These are phyloP conservation scores for Teunomyces barrocoloradensis DNA, from an alignment of 805 yeast species.

Conservation along the genomic window DNA sequence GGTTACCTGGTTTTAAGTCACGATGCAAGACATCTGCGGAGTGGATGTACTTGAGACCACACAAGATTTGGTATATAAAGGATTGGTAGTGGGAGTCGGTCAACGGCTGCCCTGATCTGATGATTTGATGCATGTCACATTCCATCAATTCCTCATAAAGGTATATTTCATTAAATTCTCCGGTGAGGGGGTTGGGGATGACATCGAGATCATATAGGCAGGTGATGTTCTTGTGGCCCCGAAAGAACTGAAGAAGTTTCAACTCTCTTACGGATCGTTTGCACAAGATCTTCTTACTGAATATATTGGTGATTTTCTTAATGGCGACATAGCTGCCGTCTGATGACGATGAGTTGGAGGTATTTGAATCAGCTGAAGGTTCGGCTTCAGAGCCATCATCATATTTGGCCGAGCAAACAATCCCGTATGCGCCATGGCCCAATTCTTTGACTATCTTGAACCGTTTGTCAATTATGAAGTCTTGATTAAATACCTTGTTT, in stretches of 20 bases:
- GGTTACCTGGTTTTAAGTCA: slow-evolving; percentile 91
- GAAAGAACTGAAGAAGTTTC: slow-evolving; percentile 84
- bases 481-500: slow-evolving; percentile 63
- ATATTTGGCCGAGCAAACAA: slow-evolving; percentile 91
- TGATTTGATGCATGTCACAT: slow-evolving; percentile 97
- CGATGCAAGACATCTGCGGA: slow-evolving; percentile 91
- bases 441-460: slow-evolving; percentile 88
- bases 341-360: slow-evolving; percentile 13
- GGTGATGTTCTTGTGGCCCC: slow-evolving; percentile 96
- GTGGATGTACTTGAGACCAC: slow-evolving; percentile 88
- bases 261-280: slow-evolving; percentile 90
- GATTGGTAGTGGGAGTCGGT: slow-evolving; percentile 95
- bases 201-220: slow-evolving; percentile 94
- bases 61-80: slow-evolving; percentile 85
- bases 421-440: slow-evolving; percentile 98
- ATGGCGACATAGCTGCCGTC: slow-evolving; percentile 69
- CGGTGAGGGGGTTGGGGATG: slow-evolving; percentile 59
- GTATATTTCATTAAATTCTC: slow-evolving; percentile 85
- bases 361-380: slow-evolving; percentile 4
- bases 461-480: slow-evolving; percentile 84
- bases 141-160: slow-evolving; percentile 97
- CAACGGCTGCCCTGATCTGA: slow-evolving; percentile 86
- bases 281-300: slow-evolving; percentile 85
- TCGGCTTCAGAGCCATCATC: slow-evolving; percentile 57
- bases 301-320: slow-evolving; percentile 92